Conservation (phyloP, 1,284 basidiomycete species). For the Sporisorium sorghi region DNA sequence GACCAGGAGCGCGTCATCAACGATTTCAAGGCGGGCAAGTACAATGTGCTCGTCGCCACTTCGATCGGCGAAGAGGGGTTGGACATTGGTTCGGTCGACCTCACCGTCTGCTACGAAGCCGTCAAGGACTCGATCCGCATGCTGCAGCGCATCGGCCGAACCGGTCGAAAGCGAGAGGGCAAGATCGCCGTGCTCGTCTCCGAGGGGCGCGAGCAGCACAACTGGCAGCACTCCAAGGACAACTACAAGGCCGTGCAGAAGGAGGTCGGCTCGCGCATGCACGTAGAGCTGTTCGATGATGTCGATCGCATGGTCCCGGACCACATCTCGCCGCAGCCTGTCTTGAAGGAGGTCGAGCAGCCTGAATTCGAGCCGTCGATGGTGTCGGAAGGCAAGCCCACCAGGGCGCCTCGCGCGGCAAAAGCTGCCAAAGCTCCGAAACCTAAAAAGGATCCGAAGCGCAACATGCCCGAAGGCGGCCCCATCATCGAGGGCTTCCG, state of each 20-base stretch:
- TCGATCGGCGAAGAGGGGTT: conserved; percentile 98
- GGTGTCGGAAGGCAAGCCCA: conserved; percentile 34
- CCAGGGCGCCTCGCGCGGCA: conserved; percentile 25
- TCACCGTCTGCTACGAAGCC: conserved; percentile 96
- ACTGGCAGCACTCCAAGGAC: conserved; percentile 89
- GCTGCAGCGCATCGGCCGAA: conserved; percentile 95
- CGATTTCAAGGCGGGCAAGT: conserved; percentile 86
- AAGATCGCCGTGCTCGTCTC: conserved; percentile 92
- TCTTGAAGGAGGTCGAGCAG: conserved; percentile 79
- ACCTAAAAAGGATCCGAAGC: conserved; percentile 58
- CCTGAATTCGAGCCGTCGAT: conserved; percentile 67
- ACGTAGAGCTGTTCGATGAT: conserved; percentile 91
- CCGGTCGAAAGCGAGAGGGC: conserved; percentile 91
- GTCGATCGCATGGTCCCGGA: conserved; percentile 86
- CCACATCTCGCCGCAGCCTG: conserved; percentile 79
- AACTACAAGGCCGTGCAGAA: conserved; percentile 90
- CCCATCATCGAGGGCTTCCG: conserved; percentile 51
- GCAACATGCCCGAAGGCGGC: conserved; percentile 58
- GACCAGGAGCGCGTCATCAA: conserved; percentile 90
- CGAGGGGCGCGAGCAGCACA: conserved; percentile 88
- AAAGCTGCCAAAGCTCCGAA: conserved; percentile 37
- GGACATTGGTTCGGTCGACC: conserved; percentile 99
- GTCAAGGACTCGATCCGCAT: conserved; percentile 96
- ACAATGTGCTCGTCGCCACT: conserved; percentile 93
- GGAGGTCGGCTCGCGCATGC: conserved; percentile 84